Evolutionary conservation across 495 filamentous ascomycete genomes (phyloP).

Genomic region (Penicillium turbatum): DNA sequence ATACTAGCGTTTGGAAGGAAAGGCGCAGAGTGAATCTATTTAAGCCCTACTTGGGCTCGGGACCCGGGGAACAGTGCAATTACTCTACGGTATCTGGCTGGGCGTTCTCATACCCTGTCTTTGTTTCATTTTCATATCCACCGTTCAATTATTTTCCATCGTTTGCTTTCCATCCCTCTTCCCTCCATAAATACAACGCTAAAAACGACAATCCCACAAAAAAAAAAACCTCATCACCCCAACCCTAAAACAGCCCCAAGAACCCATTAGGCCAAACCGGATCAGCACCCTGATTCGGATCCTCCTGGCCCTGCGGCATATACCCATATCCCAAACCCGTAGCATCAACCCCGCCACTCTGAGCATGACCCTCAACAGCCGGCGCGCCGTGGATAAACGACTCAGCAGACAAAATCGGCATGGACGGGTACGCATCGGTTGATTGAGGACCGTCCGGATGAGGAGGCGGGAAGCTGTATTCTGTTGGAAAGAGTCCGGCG

Average conservation of each 20-base stretch:
- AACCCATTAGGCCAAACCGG: conserved; percentile 17
- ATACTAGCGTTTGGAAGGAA: background rate
- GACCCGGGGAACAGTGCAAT: background rate
- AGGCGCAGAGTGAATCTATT: background rate
- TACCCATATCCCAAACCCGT: conserved; percentile 5
- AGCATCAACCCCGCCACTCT: background rate
- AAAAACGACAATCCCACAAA: background rate
- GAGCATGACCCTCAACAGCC: background rate
- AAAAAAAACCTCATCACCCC: background rate
- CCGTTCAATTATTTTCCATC: background rate
- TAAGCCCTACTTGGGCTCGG: background rate
- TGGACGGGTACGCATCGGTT: background rate
- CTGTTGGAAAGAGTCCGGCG: conserved; percentile 25
- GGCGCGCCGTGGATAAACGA: conserved; percentile 17
- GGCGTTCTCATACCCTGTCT: background rate
- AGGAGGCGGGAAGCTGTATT: conserved; percentile 8
- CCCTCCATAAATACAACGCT: background rate
- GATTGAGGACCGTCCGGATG: background rate
- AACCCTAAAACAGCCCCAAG: conserved; percentile 17
- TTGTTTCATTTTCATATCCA: conserved; percentile 1
- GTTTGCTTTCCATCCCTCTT: background rate
- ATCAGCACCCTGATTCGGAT: conserved; percentile 3
- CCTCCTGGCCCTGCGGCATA: conserved; percentile 4
- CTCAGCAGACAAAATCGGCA: conserved; percentile 20
- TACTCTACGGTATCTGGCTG: background rate